A percentile compares a stretch with the other conserved stretches of the same genome.
Conservation (phyloP, 1,284 basidiomycete genomes). For the Ceratobasidium sp. region DNA sequence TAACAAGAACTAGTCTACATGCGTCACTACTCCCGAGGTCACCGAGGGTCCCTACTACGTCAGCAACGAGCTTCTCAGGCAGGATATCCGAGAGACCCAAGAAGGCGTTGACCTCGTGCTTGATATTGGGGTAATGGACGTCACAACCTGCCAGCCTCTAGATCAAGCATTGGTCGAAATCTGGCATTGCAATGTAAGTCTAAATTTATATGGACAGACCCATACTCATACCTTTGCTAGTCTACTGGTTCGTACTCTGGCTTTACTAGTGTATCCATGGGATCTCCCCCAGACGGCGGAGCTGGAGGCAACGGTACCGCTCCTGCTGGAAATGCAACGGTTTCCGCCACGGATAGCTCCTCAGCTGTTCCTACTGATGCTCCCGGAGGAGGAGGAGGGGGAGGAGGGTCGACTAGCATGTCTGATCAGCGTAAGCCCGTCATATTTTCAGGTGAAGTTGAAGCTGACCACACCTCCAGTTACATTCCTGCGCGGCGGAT, state of each 20-base stretch:
- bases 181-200: slow-evolving; percentile 63
- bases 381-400: slow-evolving; percentile 21
- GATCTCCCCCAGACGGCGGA: slow-evolving; percentile 12
- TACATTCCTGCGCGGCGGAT: slow-evolving; percentile 74
- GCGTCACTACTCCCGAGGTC: slow-evolving; percentile 57
- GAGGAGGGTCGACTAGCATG: slow-evolving; percentile 37
- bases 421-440: slow-evolving; percentile 52
- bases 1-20: slow-evolving; percentile 47
- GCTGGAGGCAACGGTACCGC: slow-evolving; percentile 12
- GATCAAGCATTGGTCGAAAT: slow-evolving; percentile 78
- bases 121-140: slow-evolving; percentile 80
- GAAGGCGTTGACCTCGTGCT: slow-evolving; percentile 66
- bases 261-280: slow-evolving; percentile 54
- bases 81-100: slow-evolving; percentile 67
- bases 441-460: neutral
- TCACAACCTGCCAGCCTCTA: slow-evolving; percentile 77
- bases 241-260: slow-evolving; percentile 61
- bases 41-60: slow-evolving; percentile 65
- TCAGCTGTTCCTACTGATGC: slow-evolving; percentile 10
- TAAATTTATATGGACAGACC: neutral
- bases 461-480: slow-evolving; percentile 48
- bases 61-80: slow-evolving; percentile 62
- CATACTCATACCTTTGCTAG: neutral
- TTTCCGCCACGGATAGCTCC: slow-evolving; percentile 1
- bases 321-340: neutral